Evolutionary conservation across 768 basidiomycete genomes (phyloP), one percentile per base, ranked within the genome.

Genomic region (Tulasnella sp.): DNA sequence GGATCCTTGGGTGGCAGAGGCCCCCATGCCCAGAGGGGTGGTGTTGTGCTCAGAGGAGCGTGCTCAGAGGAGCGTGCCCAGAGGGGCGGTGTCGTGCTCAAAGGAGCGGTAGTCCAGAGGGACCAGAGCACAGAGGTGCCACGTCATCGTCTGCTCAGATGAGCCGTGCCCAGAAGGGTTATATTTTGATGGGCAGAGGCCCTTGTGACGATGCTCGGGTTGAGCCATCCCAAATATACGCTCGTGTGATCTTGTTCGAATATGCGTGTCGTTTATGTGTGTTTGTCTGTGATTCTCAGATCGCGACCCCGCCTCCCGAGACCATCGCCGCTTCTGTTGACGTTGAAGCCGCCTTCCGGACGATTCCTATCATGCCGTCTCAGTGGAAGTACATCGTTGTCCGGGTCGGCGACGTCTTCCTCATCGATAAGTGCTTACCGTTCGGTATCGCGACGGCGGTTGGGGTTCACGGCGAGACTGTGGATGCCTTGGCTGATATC

Each of bases 311-410:
- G 4, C 83, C 85, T 0, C 75, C 72, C 0, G 85, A 84, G 3
- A 80, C 84, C 0, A 80, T 85, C 74, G 85, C 82, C 2, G 83
- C 82, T 12, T 81, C 83, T 7, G 42, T 83, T 0, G 84, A 86
- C 74, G 34, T 77, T 82, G 18, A 75, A 72, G 20, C 44, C 48
- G 73, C 81, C 0, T 83, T 75, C 44, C 73, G 83, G 58, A 58
- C 48, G 9, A 76, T 77, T 42, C 82, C 82, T 2, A 64, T 82
- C 1, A 69, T 58, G 41, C 82, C 80, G 3, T 46, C 31, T 34
- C 76, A 82, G 40, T 74, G 78, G 54, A 31, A 73, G 24, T 72
- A 50, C 24, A 37, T 81, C 3, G 75, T 78, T 9, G 48, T 78
- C 0, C 46, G n/a, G 28, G 58, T 44, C 24, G 18, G 40, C 24